Conservation (phyloP, 2,329 filamentous ascomycete species). For the Fusarium sp. region DNA sequence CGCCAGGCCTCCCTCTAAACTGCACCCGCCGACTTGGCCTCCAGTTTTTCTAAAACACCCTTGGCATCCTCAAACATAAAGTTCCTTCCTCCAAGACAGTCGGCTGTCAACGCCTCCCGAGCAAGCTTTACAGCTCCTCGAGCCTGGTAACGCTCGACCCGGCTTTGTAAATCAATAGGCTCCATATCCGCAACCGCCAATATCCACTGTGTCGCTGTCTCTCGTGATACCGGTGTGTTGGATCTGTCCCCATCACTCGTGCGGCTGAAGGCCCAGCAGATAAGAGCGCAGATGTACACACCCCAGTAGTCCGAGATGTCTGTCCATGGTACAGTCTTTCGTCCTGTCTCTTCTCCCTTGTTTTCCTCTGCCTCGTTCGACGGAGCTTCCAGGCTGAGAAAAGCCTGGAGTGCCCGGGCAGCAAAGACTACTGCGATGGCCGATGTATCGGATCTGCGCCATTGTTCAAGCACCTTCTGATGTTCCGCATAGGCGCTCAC, state of each 20-base stretch:
- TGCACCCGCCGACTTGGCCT: slow-evolving; percentile 54
- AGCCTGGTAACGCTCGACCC: slow-evolving; percentile 55
- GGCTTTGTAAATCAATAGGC: slow-evolving; percentile 52
- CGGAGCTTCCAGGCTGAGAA: slow-evolving; percentile 47
- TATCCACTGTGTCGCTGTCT: slow-evolving; percentile 51
- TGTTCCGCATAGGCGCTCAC: slow-evolving; percentile 58
- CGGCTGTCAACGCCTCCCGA: slow-evolving; percentile 57
- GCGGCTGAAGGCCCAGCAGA: slow-evolving; percentile 68
- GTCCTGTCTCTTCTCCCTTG: slow-evolving; percentile 5
- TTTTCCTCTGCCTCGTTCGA: not conserved
- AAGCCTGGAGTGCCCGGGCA: slow-evolving; percentile 61
- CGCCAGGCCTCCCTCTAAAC: slow-evolving; percentile 14
- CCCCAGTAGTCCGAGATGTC: slow-evolving; percentile 65
- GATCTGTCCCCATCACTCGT: slow-evolving; percentile 32
- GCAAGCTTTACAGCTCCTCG: slow-evolving; percentile 60
- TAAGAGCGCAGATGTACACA: slow-evolving; percentile 66
- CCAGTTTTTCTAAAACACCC: slow-evolving; percentile 62
- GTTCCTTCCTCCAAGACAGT: slow-evolving; percentile 60
- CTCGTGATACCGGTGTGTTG: slow-evolving; percentile 36
- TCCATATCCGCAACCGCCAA: slow-evolving; percentile 53
- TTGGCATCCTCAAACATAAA: slow-evolving; percentile 65
- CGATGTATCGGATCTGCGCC: slow-evolving; percentile 58
- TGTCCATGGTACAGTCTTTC: slow-evolving; percentile 34
- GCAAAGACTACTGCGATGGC: slow-evolving; percentile 61
- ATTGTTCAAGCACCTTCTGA: slow-evolving; percentile 57